A percentile compares a stretch with the other conserved stretches of the same genome.
Conservation (phyloP, 176 grass and related monocot species). For the Triticum monococcum region DNA sequence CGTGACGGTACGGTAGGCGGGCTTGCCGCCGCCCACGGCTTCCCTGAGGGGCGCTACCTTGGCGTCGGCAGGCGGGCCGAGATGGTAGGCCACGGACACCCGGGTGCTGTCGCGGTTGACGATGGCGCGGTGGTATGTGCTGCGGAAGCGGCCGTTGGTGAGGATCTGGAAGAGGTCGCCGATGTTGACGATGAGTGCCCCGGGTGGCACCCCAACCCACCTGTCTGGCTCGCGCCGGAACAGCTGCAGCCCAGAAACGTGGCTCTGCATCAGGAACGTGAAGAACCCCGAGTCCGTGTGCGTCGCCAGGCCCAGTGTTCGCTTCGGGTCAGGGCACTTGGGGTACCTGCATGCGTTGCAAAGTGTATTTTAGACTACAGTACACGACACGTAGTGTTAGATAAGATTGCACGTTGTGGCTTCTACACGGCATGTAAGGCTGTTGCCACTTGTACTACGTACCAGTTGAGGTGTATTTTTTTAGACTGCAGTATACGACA, state of each 20-base stretch:
- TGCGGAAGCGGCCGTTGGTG: constrained; percentile 79
- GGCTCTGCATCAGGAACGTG: constrained; percentile 85
- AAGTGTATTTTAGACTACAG: too few species aligned
- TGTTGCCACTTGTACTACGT: too few species aligned
- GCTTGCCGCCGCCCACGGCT: constrained; percentile 6
- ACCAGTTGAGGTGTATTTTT: too few species aligned
- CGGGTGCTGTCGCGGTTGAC: constrained; percentile 63
- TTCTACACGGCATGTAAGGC: too few species aligned
- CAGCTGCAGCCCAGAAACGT: constrained; percentile 74
- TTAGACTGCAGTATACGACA: too few species aligned
- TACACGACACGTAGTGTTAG: too few species aligned
- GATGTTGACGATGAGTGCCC: constrained; percentile 72
- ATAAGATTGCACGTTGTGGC: too few species aligned
- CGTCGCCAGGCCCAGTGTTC: constrained; percentile 70
- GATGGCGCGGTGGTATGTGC: constrained; percentile 78
- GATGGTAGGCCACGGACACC: constrained; percentile 68
- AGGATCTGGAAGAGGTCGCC: constrained; percentile 92
- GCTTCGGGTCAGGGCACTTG: constrained; percentile 80
- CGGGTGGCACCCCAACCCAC: constrained; percentile 76
- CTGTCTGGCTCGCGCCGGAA: constrained; percentile 43
- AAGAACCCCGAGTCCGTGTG: constrained; percentile 96
- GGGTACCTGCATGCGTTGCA: constrained; percentile 52
- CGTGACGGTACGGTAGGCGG: constrained; percentile 65
- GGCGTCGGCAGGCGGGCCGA: constrained; percentile 45
- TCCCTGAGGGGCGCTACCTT: constrained; percentile 62